Conservation (phyloP, 306 rosid species). For the Vigna angularis region DNA sequence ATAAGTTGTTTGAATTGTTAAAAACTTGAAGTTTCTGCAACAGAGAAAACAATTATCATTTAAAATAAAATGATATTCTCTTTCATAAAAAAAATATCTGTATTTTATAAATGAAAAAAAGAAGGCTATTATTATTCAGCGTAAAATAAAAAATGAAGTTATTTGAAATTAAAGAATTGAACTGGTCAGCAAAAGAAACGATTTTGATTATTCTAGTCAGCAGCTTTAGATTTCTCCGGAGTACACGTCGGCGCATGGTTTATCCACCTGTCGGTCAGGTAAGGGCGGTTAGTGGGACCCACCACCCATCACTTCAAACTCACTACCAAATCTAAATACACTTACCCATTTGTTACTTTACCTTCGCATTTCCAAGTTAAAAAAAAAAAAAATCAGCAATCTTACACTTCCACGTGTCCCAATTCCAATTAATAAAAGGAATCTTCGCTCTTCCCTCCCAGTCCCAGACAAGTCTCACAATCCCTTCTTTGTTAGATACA, state of each 20-base stretch:
- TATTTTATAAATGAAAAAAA: too few species aligned
- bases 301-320: conserved; percentile 22
- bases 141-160: too few species aligned
- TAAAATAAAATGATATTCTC: too few species aligned
- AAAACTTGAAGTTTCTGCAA: too few species aligned
- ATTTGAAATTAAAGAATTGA: too few species aligned
- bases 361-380: not conserved
- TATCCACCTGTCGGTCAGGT: conserved; percentile 56
- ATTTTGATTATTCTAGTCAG: too few species aligned
- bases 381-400: not conserved
- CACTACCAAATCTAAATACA: conserved; percentile 5
- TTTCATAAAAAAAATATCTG: too few species aligned
- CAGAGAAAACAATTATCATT: too few species aligned
- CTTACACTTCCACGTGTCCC: conserved; percentile 49
- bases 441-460: conserved; percentile 3
- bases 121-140: too few species aligned
- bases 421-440: not conserved
- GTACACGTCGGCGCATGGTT: conserved; percentile 10
- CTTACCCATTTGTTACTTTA: not conserved
- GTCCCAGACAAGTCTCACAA: conserved; percentile 32
- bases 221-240: too few species aligned
- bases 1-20: too few species aligned
- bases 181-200: too few species aligned
- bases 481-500: not conserved
- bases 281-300: conserved; percentile 55